These are phyloP conservation scores for Pleodorina starrii DNA, from an alignment of 139 green algal species.

Conservation along the genomic window DNA sequence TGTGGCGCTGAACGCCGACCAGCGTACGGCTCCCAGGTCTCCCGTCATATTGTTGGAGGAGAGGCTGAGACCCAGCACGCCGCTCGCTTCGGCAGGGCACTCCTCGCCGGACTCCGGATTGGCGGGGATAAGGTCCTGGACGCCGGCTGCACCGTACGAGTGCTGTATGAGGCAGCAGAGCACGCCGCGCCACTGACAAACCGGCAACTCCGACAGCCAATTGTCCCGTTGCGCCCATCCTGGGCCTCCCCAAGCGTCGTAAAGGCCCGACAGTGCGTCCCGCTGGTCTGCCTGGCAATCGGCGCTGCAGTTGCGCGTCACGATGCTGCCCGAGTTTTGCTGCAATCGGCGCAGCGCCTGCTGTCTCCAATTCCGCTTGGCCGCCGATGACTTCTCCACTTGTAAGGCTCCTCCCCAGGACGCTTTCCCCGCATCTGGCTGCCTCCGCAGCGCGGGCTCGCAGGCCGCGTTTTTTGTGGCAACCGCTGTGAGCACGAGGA, in stretches of 20 bases:
- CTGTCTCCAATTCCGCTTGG: not conserved
- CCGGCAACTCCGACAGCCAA: not conserved
- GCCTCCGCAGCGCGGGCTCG: not conserved
- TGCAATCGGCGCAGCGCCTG: not conserved
- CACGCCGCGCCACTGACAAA: slow-evolving; percentile 14
- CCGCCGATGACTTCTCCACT: not conserved
- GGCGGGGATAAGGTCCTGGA: not conserved
- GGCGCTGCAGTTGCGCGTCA: not conserved
- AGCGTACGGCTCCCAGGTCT: not conserved
- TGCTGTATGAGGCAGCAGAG: not conserved
- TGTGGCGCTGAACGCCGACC: not conserved
- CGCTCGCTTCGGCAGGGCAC: not conserved
- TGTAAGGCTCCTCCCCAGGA: not conserved
- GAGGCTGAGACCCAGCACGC: not conserved
- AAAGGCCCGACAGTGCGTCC: not conserved
- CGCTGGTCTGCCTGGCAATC: slow-evolving; percentile 9
- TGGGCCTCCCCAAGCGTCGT: not conserved
- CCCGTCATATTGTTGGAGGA: slow-evolving; percentile 29
- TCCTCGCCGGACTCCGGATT: not conserved
- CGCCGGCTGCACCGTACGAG: not conserved
- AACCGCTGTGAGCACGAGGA: not conserved
- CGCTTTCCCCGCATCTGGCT: not conserved
- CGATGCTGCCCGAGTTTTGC: not conserved
- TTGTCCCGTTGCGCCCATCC: not conserved
- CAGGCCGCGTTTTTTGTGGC: not conserved